Conservation (phyloP, 192 early-diverging fungal species). For the Coemansia sp. region DNA sequence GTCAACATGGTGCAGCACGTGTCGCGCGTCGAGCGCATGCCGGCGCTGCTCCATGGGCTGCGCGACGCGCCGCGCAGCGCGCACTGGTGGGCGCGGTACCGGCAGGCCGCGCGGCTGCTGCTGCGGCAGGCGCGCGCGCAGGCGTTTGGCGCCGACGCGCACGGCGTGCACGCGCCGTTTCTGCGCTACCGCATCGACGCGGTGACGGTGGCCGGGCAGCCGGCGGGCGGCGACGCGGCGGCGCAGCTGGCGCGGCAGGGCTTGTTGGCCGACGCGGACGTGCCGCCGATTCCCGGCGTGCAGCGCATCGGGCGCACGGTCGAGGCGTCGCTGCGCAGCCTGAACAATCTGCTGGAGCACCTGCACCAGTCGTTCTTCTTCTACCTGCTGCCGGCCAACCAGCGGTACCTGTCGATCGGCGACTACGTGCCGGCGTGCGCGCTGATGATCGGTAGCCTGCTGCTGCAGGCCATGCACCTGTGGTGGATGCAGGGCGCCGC, state of each 20-base stretch:
- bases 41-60: constrained; percentile 43
- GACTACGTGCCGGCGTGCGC: constrained; percentile 84
- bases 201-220: constrained; percentile 55
- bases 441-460: constrained; percentile 68
- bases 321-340: constrained; percentile 77
- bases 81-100: constrained; percentile 10
- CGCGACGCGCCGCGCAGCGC: constrained; percentile 11
- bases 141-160: constrained; percentile 34
- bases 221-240: constrained; percentile 23
- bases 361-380: constrained; percentile 97
- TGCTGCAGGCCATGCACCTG: constrained; percentile 61
- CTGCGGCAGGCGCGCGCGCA: constrained; percentile 37
- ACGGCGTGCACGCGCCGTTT: constrained; percentile 44
- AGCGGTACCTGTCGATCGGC: constrained; percentile 79
- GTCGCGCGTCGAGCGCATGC: constrained; percentile 49
- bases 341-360: constrained; percentile 90
- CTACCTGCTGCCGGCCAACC: constrained; percentile 80
- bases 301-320: constrained; percentile 53
- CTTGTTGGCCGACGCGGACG: not conserved
- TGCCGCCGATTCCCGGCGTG: constrained; percentile 1
- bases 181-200: constrained; percentile 74
- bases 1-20: constrained; percentile 70
- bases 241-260: constrained; percentile 1
- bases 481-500: constrained; percentile 49
- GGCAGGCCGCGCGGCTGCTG: constrained; percentile 22